phyloP scores from a whole-genome alignment of 208 protist species.

The Leishmania braziliensis region DNA sequence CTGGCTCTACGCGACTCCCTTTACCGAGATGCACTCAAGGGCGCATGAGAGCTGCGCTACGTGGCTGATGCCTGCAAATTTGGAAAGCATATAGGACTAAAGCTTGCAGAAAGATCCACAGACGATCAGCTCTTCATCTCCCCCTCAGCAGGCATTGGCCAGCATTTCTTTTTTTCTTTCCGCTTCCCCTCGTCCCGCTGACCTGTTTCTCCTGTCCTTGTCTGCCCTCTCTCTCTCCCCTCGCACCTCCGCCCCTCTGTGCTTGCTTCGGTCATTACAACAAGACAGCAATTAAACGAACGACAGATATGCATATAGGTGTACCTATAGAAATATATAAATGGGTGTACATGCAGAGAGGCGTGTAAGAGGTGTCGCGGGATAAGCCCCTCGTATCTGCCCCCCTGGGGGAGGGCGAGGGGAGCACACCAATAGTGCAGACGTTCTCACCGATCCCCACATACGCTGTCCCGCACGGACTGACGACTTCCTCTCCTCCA shows the following conservation, averaged over 20 bases:
- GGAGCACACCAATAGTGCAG: not conserved
- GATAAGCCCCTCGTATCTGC: not conserved
- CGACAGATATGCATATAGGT: not conserved
- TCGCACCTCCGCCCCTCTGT: not conserved
- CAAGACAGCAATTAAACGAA: not conserved
- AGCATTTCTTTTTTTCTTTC: not conserved
- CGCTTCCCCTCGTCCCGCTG: not conserved
- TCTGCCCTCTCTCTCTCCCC: not conserved
- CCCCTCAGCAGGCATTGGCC: not conserved
- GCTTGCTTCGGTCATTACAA: not conserved
- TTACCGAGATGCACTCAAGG: too few relatives aligned
- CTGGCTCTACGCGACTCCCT: too few relatives aligned
- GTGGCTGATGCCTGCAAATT: too few relatives aligned
- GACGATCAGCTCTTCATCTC: too few relatives aligned
- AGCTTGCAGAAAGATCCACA: too few relatives aligned
- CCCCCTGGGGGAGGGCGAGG: too few relatives aligned
- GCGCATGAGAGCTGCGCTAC: too few relatives aligned
- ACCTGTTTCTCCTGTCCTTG: not conserved
- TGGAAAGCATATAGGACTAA: too few relatives aligned
- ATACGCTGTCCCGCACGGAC: not conserved
- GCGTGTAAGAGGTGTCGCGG: not conserved
- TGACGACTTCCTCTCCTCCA: not conserved
- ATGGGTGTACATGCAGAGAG: not conserved
- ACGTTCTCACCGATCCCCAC: not conserved
- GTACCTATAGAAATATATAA: not conserved